These are phyloP conservation scores for Xerocomellus intermedius DNA, from an alignment of 768 basidiomycete genomes.

Conservation along the genomic window DNA sequence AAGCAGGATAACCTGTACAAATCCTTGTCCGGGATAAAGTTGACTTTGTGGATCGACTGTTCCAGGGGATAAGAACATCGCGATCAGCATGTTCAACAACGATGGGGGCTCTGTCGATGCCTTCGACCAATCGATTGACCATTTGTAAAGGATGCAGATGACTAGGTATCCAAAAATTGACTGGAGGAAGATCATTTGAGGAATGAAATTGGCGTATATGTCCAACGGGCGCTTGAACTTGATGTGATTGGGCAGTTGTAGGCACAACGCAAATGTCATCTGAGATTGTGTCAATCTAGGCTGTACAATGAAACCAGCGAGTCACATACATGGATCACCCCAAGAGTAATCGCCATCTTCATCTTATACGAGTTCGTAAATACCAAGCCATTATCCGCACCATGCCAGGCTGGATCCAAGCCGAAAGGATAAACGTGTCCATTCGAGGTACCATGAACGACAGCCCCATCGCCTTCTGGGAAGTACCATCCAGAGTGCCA, in stretches of 20 bases:
- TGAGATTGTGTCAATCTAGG: constrained; percentile 34
- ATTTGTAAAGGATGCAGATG: constrained; percentile 94
- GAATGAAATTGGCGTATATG: constrained; percentile 93
- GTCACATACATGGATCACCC: constrained; percentile 86
- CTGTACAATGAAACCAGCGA: background rate
- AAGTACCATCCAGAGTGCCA: constrained; percentile 89
- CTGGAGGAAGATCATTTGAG: constrained; percentile 96
- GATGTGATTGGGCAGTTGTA: constrained; percentile 94
- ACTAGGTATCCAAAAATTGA: constrained; percentile 98
- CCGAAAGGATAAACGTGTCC: constrained; percentile 89
- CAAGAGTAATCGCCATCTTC: constrained; percentile 98
- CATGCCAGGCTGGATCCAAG: constrained; percentile 94
- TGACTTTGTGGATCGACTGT: constrained; percentile 63
- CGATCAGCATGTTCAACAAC: constrained; percentile 92
- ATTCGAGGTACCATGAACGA: constrained; percentile 49
- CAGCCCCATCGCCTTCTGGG: constrained; percentile 45
- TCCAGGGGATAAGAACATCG: constrained; percentile 94
- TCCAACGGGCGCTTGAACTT: constrained; percentile 86
- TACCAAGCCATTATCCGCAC: constrained; percentile 83
- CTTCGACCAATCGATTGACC: constrained; percentile 88
- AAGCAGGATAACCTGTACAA: constrained; percentile 77
- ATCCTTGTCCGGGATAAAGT: constrained; percentile 85
- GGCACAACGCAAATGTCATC: constrained; percentile 98
- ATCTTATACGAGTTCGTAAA: constrained; percentile 99
- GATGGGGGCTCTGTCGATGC: constrained; percentile 75